phyloP scores from a whole-genome alignment of 495 filamentous ascomycete genomes.

The Neurospora sp. region DNA sequence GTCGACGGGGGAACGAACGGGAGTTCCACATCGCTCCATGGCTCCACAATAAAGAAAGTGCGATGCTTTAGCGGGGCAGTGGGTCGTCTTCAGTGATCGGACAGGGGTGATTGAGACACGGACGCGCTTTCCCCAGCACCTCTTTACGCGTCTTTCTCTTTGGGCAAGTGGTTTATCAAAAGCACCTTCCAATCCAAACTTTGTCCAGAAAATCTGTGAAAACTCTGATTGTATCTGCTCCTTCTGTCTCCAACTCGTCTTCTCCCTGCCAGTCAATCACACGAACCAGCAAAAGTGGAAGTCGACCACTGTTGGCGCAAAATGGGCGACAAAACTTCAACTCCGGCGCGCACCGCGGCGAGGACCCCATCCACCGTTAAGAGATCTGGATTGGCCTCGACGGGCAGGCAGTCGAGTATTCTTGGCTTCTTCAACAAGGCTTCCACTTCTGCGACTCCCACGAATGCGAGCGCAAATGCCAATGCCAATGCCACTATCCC shows the following conservation, averaged over 20 bases:
- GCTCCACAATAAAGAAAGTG: not conserved
- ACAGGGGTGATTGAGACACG: not conserved
- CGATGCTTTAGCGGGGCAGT: not conserved
- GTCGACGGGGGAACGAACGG: not conserved
- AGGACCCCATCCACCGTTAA: constrained; percentile 30
- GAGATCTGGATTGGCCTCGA: constrained; percentile 27
- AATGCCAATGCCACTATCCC: constrained; percentile 12
- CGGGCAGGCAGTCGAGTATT: constrained; percentile 67
- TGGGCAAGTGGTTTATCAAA: not conserved
- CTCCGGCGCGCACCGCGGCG: constrained; percentile 30
- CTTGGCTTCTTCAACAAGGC: constrained; percentile 78
- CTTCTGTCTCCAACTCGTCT: not conserved
- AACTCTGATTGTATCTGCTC: not conserved
- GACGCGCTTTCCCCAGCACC: not conserved
- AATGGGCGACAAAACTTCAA: constrained; percentile 21
- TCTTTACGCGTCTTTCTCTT: not conserved
- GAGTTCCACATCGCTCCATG: not conserved
- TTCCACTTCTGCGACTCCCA: constrained; percentile 13
- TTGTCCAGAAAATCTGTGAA: not conserved
- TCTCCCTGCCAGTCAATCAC: not conserved
- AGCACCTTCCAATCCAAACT: not conserved
- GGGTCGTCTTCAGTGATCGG: not conserved
- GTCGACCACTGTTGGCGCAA: not conserved
- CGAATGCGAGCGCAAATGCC: constrained; percentile 17
- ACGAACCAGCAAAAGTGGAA: not conserved